A percentile compares a stretch with the other conserved stretches of the same genome.
Conservation (phyloP, 345 rosid species). For the Aquilaria malaccensis region DNA sequence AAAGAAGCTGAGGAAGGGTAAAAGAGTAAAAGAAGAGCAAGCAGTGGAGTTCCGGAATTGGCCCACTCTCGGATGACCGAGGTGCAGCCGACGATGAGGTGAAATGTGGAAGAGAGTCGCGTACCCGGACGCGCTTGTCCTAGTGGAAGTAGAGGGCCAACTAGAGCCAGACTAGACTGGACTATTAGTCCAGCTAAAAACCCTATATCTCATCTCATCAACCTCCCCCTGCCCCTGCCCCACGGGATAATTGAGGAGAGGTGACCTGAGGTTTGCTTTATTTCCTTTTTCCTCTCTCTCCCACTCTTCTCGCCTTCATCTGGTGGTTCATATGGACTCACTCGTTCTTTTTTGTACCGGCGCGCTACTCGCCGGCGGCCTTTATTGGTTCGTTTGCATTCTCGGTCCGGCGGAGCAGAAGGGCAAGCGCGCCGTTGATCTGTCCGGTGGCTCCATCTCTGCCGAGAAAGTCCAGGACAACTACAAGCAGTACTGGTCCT, state of each 20-base stretch:
- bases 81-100: no score
- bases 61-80: no score
- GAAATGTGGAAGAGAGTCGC: no score
- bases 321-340: constrained; percentile 36
- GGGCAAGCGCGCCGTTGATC: constrained; percentile 66
- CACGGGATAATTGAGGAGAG: constrained; percentile 8
- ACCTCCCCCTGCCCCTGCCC: not conserved
- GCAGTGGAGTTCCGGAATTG: no score
- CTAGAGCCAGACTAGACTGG: no score
- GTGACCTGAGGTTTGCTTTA: not conserved
- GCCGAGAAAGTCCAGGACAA: constrained; percentile 74
- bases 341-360: constrained; percentile 61
- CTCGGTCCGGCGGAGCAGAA: constrained; percentile 83
- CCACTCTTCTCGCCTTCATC: not conserved
- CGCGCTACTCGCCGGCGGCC: constrained; percentile 55
- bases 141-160: no score
- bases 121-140: no score
- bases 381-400: constrained; percentile 86
- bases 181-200: not conserved
- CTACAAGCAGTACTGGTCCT: constrained; percentile 79
- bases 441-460: constrained; percentile 92
- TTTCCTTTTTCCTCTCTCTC: not conserved
- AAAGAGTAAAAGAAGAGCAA: no score
- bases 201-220: not conserved
- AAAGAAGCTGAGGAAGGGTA: no score